These are phyloP conservation scores for Aspergillus pseudoglaucus DNA, from an alignment of 2,329 filamentous ascomycete species.

Conservation along the genomic window DNA sequence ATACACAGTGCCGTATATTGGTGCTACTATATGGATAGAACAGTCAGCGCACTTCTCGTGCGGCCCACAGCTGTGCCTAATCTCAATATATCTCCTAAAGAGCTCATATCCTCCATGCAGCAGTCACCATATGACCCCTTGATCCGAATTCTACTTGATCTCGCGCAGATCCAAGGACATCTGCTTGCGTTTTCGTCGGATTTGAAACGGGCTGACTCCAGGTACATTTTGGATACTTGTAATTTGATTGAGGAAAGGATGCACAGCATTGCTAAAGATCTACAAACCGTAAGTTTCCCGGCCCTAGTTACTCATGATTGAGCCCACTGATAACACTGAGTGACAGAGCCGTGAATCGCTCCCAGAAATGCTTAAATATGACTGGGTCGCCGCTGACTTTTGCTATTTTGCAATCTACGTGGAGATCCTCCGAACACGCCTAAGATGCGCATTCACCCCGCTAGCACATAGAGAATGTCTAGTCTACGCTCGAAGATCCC, in stretches of 20 bases:
- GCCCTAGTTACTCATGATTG: not conserved
- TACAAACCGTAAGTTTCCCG: conserved; percentile 12
- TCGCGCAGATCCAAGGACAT: conserved; percentile 8
- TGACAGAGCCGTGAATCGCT: conserved; percentile 8
- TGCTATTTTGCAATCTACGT: conserved; percentile 20
- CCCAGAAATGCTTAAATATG: conserved; percentile 6
- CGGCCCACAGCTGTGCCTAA: conserved; percentile 15
- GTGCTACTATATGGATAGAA: conserved; percentile 23
- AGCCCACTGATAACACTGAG: not conserved
- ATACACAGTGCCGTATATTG: conserved; percentile 16
- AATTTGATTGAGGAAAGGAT: conserved; percentile 13
- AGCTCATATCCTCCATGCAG: not conserved
- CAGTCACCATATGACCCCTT: conserved; percentile 6
- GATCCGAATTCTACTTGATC: conserved; percentile 7
- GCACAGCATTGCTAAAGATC: conserved; percentile 10
- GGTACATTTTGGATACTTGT: conserved; percentile 5
- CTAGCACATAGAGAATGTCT: conserved; percentile 18
- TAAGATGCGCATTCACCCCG: conserved; percentile 13
- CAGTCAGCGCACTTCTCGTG: conserved; percentile 18
- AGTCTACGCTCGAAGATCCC: conserved; percentile 11
- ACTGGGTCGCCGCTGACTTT: conserved; percentile 19
- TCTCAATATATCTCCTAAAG: conserved; percentile 3
- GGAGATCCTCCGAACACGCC: conserved; percentile 18
- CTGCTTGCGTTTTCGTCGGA: conserved; percentile 2
- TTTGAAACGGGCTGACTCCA: not conserved